Evolutionary conservation across 179 eudicot genomes (phyloP), one percentile per base, ranked within the genome.

Genomic region (Patellifolia procumbens): DNA sequence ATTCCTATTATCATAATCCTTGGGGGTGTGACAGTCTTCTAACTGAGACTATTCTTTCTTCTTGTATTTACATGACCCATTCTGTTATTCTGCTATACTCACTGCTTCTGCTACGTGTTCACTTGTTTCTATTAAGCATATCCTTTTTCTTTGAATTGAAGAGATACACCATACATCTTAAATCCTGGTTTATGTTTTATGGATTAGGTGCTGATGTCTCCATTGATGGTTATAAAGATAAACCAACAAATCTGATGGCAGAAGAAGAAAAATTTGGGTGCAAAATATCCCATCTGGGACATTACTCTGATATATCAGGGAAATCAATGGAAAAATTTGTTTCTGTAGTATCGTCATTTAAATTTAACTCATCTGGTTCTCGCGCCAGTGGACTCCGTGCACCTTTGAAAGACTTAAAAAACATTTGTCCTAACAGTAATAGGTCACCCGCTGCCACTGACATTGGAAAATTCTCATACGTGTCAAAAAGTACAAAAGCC

Each of bases 341-440:
- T 16, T 86, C 95, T 37, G 88, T 85, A 29, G 87, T 95, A 69
- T 95, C 99, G 65, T 86, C 97, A 70, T 95, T 86, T 81, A 86
- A 75, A 81, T 95, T 66, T 83, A 71, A 83, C 24, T 75, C 91
- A 58, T 85, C 89, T 52, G 99, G 99, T 53, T 93, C 99, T 64
- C 97, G 97, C 80, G 97, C 97, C 77, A 92, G 97, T 81, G 99
- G 99, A 68, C 92, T 95, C 59, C 99, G 99, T 48, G 89, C 99
- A 35, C 97, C 99, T 73, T 85, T 95, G 32, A 89, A 76, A 81
- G 97, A 95, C 66, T 81, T 93, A 8, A 82, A 78, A 26, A 91
- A 91, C 84, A 82, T 84, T 49, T 43, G 65, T 77, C 63, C 75
- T 34, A 80, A 66, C 24, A 87, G 97, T 74, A 19, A 62, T 79